Conservation (phyloP, 1,284 basidiomycete species). For the Schizopora paradoxa region DNA sequence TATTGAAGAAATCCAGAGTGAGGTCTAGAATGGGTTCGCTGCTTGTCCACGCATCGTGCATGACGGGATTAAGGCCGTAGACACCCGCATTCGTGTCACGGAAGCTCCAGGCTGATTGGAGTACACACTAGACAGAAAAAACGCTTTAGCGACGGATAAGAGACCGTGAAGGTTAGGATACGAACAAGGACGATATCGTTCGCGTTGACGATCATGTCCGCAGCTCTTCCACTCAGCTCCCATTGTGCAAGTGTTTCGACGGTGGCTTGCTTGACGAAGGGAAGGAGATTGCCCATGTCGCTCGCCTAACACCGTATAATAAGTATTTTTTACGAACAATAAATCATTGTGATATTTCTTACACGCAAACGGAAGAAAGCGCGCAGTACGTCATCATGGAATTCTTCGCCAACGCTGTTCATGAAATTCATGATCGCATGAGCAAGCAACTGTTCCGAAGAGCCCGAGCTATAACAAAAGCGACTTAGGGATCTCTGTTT, state of each 20-base stretch:
- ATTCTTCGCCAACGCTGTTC: conserved; percentile 45
- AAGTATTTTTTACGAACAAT: background rate
- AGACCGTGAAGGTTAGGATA: background rate
- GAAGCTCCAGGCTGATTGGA: conserved; percentile 69
- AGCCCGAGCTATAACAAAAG: conserved; percentile 35
- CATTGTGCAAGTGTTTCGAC: conserved; percentile 33
- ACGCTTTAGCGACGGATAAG: background rate
- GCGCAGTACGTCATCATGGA: conserved; percentile 75
- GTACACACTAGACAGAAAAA: conserved; percentile 53
- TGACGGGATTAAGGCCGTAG: conserved; percentile 73
- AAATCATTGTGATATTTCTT: conserved; percentile 6
- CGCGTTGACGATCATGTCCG: conserved; percentile 20
- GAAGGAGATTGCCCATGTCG: conserved; percentile 53
- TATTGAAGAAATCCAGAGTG: conserved; percentile 67
- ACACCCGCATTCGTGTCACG: conserved; percentile 64
- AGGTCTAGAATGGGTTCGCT: conserved; percentile 61
- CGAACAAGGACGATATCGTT: conserved; percentile 12
- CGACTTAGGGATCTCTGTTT: background rate
- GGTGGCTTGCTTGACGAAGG: conserved; percentile 47
- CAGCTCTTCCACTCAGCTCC: conserved; percentile 17
- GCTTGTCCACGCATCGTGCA: conserved; percentile 84
- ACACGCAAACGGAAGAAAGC: conserved; percentile 81
- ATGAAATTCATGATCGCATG: conserved; percentile 65
- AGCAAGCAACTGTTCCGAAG: conserved; percentile 52
- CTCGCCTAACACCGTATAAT: conserved; percentile 16